Evolutionary conservation across 2,329 filamentous ascomycete species (phyloP), one percentile per base, ranked within the genome.

Genomic region (Aspergillus novoparasiticus): DNA sequence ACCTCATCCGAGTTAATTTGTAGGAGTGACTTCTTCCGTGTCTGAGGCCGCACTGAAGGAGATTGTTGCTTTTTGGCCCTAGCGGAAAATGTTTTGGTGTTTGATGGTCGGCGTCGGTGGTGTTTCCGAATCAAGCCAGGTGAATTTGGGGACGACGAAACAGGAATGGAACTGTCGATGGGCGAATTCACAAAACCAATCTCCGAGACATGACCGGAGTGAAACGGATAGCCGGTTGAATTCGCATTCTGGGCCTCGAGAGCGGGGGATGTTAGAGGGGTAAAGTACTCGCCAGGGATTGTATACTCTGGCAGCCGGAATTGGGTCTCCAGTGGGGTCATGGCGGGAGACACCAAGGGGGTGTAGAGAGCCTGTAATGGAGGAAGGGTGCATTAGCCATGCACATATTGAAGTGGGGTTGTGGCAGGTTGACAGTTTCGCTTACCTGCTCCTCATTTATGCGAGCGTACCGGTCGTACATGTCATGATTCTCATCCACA

Each of bases 231-330:
- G 53, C 72, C 68, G 65, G 76, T 74, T 32, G 71, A 66, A 62
- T 74, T 75, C 62, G 76, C 63, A 50, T 76, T 76, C 58, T 81
- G 80, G 10, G 82, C 81, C 71, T 83, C 80, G 32, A 84, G 75
- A n/a, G 82, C 82, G 3, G 82, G 82, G 11, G 82, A 84, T 1
- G 81, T 83, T 39, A 84, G 74, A 28, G 82, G 82, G 28, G 80
- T 84, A 65, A 84, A 83, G 68, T 82, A 81, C 69, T 83, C 81
- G 55, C 80, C 79, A 11, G 80, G 79, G 28, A 81, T 78, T 11
- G 80, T 77, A 67, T 82, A 84, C 66, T 83, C 81, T 11, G 80
- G 78, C 46, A 83, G 73, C 59, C 78, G 76, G 59, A 82, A 81
- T 67, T 81, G 79, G 36, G 76, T 76, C 64, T 83, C 81, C 62